Conservation (phyloP, 1,284 basidiomycete genomes). For the Stereum hirsutum region DNA sequence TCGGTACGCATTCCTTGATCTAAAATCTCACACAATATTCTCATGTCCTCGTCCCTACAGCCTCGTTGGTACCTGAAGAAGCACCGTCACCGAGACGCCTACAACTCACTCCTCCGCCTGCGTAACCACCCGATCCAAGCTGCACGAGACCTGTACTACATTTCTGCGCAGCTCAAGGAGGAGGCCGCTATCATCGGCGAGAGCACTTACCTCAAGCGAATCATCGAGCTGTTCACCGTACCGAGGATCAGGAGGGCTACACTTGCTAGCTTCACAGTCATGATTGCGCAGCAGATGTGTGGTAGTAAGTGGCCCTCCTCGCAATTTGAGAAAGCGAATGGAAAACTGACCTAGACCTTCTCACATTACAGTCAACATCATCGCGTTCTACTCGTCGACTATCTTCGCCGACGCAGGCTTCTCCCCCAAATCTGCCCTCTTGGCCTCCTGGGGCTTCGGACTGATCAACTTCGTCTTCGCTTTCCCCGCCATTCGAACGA, state of each 20-base stretch:
- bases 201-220: background rate
- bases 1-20: too few species aligned
- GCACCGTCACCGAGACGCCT: background rate
- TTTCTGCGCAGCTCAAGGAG: background rate
- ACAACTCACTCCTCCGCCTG: background rate
- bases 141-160: background rate
- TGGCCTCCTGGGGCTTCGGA: background rate
- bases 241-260: background rate
- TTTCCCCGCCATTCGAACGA: conserved; percentile 1
- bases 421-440: background rate
- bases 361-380: background rate
- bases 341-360: background rate
- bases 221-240: conserved; percentile 1
- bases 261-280: background rate
- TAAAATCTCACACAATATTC: too few species aligned
- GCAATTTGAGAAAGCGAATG: background rate
- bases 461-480: conserved; percentile 1
- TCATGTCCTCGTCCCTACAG: too few species aligned
- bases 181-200: background rate
- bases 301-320: background rate
- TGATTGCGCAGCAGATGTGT: conserved; percentile 1
- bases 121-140: background rate
- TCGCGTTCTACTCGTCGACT: background rate
- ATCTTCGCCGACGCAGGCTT: background rate
- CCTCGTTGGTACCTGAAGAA: background rate